Base-by-base conservation (phyloP, 139 green algal genomes). In the Astrephomene gubernaculifera region DNA sequence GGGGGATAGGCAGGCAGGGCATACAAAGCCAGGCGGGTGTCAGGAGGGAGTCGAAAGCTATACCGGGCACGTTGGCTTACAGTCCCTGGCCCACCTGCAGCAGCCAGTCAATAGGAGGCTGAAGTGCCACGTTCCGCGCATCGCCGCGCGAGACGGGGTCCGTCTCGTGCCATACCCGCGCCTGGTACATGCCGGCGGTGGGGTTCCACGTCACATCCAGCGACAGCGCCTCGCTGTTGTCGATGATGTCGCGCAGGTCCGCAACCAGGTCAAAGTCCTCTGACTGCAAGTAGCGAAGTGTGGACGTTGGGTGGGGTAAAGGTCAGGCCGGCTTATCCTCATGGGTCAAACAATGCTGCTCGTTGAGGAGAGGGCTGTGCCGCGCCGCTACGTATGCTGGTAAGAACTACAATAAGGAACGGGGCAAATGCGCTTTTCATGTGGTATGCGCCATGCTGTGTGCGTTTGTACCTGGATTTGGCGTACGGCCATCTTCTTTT, bases 181-280 rank as follows among this genome's bases (percentile, higher is more conserved):
- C 83, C 25, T 86, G 87, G 71, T 89, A 91, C 60, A 91, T 83
- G 35, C 75, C 82, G 24, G 87, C 87, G 3, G 52, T 82, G 57
- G 87, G 87, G 82, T 82, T 89, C 87, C 87, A 91, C 22, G 78
- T 91, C 19, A 91, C 71, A 41, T 91, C 87, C 45, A 91, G 70
- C 12, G 82, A 31, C 27, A 83, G 22, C 14, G 87, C 87, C 72
- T 90, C 54, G 35, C 64, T 84, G 60, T 88, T 83, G 43, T 91
- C 87, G 45, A 91, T 91, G 39, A 91, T 84, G 39, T 91, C 82
- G 12, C 82, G 69, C 25, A 91, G 61, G 54, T 91, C 83, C 1
- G 71, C 70, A 69, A 88, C 75, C 69, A 91, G 75, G 45, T 88
- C 64, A 21, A 87, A 44, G 63, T 91, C 87, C 44, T 89, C 82